A percentile compares a stretch with the other conserved stretches of the same genome.
Evolutionary conservation across 129 eudicot species (phyloP).

Genomic region (Pseudognaphalium luteoalbum): DNA sequence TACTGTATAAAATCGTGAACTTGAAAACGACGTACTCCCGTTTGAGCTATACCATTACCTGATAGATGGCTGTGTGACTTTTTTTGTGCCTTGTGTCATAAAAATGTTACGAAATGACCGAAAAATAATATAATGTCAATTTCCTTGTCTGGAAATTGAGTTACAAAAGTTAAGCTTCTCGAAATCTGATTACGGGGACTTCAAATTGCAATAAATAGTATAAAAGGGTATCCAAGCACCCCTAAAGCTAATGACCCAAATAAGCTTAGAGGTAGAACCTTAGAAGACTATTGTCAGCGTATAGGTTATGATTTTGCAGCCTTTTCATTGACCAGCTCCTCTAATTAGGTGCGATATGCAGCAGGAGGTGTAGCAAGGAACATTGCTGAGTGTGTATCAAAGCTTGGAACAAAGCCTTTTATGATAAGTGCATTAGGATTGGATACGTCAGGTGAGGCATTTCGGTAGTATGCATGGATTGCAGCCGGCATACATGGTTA

Average conservation of each 20-base stretch:
- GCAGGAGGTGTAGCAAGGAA: constrained; percentile 97
- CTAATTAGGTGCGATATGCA: constrained; percentile 59
- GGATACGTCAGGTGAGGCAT: constrained; percentile 77
- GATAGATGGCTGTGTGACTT: not conserved
- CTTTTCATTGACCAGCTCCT: constrained; percentile 10
- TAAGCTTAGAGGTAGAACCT: not conserved
- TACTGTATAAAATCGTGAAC: too few relatives aligned
- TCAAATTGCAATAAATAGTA: not conserved
- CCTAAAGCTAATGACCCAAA: not conserved
- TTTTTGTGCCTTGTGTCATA: too few relatives aligned
- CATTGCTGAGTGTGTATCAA: constrained; percentile 85
- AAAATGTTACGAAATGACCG: not conserved
- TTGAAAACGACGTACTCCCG: too few relatives aligned
- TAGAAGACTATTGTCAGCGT: not conserved
- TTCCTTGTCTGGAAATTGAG: not conserved
- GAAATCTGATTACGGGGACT: not conserved
- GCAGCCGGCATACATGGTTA: not conserved
- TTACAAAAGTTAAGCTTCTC: not conserved
- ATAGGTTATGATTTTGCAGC: not conserved
- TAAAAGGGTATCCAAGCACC: not conserved
- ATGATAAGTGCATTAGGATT: constrained; percentile 88
- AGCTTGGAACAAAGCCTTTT: constrained; percentile 77
- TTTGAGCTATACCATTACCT: too few relatives aligned
- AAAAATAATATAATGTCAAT: too few relatives aligned
- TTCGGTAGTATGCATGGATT: not conserved